phyloP scores from a whole-genome alignment of 2,329 filamentous ascomycete species.

The Penicillium carneum region DNA sequence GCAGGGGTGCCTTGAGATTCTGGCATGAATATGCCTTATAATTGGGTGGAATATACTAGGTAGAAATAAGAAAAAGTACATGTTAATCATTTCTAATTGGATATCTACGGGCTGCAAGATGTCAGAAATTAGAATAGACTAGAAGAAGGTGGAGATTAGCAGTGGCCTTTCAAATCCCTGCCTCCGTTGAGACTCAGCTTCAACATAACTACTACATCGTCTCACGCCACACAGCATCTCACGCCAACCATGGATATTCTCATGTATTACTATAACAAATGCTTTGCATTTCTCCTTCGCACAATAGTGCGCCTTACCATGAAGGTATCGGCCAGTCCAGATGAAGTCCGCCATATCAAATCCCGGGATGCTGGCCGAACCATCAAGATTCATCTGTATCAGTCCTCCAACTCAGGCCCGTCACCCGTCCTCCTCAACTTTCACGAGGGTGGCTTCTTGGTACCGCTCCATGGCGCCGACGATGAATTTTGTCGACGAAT shows the following conservation, averaged over 20 bases:
- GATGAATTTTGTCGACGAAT: constrained; percentile 43
- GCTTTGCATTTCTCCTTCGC: constrained; percentile 32
- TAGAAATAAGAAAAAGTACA: neutral
- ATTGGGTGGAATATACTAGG: neutral
- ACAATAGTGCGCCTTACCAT: constrained; percentile 8
- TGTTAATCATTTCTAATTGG: no score
- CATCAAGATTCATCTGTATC: constrained; percentile 46
- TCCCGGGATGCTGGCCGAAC: constrained; percentile 41
- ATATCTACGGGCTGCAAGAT: neutral
- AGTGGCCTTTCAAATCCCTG: neutral
- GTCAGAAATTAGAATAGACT: neutral
- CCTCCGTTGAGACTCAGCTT: constrained; percentile 4
- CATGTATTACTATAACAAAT: constrained; percentile 30
- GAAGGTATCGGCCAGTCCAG: constrained; percentile 23
- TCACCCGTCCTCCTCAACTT: constrained; percentile 46
- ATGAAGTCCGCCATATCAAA: constrained; percentile 41
- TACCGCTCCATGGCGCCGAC: constrained; percentile 44
- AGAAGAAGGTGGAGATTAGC: neutral
- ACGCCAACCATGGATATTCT: constrained; percentile 11
- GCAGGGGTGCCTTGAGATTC: neutral
- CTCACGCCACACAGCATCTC: neutral
- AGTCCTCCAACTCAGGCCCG: constrained; percentile 25
- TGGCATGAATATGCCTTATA: neutral
- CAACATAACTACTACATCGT: neutral
- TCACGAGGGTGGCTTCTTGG: constrained; percentile 46